Base-by-base conservation (phyloP, 768 basidiomycete genomes). In the Tephrocybe sp. region DNA sequence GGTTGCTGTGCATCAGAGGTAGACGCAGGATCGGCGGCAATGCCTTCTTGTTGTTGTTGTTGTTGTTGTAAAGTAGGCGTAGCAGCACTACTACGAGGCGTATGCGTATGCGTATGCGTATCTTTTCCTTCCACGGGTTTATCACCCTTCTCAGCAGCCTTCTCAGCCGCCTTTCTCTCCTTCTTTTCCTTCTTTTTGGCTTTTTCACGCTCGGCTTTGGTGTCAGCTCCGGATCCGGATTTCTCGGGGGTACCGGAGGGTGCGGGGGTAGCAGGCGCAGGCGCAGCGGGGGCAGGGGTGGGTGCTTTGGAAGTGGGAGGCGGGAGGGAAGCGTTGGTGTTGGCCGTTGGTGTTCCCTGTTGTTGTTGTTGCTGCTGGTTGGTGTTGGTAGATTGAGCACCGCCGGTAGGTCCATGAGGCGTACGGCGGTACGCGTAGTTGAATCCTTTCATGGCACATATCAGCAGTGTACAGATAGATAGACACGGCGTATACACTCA, bases 361-460 rank as follows among this genome's bases (percentile, higher is more conserved):
- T 34, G 33, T 15, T 10, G 33, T 82, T 16, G 85, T 71, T 4
- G 77, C 67, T 12, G 81, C 76, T 1, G 75, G 73, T 5, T 75
- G 65, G 5, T 84, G 79, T 58, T 71, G 80, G 3, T 86, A 83
- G 0, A 84, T 87, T 36, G 34, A 6, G 5, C n/a, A n/a, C 10
- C 10, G 29, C 29, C 33, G 33, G 11, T 16, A 79, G 75, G 2
- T 71, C 71, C 9, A 74, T 68, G 21, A 74, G 68, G 79, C 4
- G 83, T 83, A 47, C 88, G 84, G 51, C 94, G 85, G 66, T 95
- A 95, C 1, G 91, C 91, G 57, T 93, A 99, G 71, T 98, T 97
- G 76, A 98, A 94, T 27, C 94, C 93, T 94, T 42, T 29, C 29
- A 12, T 6, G 29, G 29, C 6, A 30, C 29, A 12, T 12, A 30